Evolutionary conservation across 495 filamentous ascomycete genomes (phyloP).

Genomic region (Bombardia bombarda): DNA sequence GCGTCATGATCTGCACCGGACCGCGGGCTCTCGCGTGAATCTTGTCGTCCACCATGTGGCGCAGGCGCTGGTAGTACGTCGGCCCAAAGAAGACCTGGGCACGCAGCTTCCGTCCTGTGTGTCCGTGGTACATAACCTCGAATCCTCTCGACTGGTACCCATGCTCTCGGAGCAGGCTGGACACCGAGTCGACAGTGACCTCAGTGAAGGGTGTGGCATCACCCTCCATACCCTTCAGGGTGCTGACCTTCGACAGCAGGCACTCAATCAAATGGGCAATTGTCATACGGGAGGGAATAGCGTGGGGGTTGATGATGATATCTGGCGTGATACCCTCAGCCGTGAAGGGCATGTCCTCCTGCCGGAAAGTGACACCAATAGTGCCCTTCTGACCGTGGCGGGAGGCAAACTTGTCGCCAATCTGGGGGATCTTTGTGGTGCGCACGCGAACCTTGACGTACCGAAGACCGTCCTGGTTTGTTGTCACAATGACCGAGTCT

Average conservation of each 20-base stretch:
- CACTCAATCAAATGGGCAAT: conserved; percentile 99
- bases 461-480: conserved; percentile 79
- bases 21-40: conserved; percentile 95
- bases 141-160: conserved; percentile 97
- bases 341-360: conserved; percentile 99
- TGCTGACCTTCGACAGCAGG: conserved; percentile 88
- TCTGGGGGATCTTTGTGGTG: conserved; percentile 96
- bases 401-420: conserved; percentile 98
- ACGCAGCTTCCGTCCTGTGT: conserved; percentile 86
- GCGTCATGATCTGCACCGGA: conserved; percentile 92
- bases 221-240: conserved; percentile 84
- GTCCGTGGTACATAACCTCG: conserved; percentile 97
- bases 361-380: conserved; percentile 93
- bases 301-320: conserved; percentile 98
- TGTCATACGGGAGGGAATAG: conserved; percentile 99
- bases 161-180: conserved; percentile 75
- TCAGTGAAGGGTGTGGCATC: conserved; percentile 98
- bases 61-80: conserved; percentile 96
- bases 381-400: conserved; percentile 99
- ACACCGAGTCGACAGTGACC: conserved; percentile 92
- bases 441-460: conserved; percentile 97
- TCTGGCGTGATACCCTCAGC: conserved; percentile 85
- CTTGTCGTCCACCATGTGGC: conserved; percentile 99
- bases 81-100: conserved; percentile 95
- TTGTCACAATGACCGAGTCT: conserved; percentile 85